A percentile compares a stretch with the other conserved stretches of the same genome.
These are phyloP conservation scores for Claviceps africana DNA, from an alignment of 2,329 filamentous ascomycete genomes.

Conservation along the genomic window DNA sequence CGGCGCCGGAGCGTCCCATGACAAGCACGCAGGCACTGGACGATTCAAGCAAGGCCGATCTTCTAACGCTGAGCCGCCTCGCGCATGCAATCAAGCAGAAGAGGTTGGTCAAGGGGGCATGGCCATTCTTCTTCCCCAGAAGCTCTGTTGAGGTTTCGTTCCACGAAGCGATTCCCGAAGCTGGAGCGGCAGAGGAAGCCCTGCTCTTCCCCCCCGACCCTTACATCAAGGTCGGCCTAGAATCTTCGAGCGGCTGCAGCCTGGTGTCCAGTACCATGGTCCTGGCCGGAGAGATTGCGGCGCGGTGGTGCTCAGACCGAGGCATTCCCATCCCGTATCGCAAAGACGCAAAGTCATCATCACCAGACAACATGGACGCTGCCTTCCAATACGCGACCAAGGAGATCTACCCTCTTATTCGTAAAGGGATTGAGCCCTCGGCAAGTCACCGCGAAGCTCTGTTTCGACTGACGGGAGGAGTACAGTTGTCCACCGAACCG, in stretches of 20 bases:
- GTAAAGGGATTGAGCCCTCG: slow-evolving; percentile 19
- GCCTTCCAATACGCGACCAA: slow-evolving; percentile 23
- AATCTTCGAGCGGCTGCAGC: slow-evolving; percentile 17
- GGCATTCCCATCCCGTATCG: slow-evolving; percentile 47
- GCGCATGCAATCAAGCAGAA: slow-evolving; percentile 28
- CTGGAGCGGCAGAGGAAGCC: slow-evolving; percentile 3
- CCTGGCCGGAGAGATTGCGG: slow-evolving; percentile 46
- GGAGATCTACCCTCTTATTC: slow-evolving; percentile 21
- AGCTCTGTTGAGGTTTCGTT: slow-evolving; percentile 31
- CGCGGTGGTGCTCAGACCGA: slow-evolving; percentile 44
- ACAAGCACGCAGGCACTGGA: slow-evolving; percentile 28
- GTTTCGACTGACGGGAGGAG: slow-evolving; percentile 27
- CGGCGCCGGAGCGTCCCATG: slow-evolving; percentile 27
- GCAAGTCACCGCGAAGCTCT: slow-evolving; percentile 17
- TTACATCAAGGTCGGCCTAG: slow-evolving; percentile 28
- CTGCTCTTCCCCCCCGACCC: slow-evolving; percentile 31
- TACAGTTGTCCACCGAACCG: slow-evolving; percentile 37
- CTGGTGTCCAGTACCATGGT: slow-evolving; percentile 37
- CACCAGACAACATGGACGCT: slow-evolving; percentile 19
- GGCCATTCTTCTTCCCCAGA: slow-evolving; percentile 31
- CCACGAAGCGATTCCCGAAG: slow-evolving; percentile 15
- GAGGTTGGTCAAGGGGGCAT: slow-evolving; percentile 33
- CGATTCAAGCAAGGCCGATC: slow-evolving; percentile 27
- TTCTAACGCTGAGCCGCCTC: slow-evolving; percentile 33
- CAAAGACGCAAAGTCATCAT: slow-evolving; percentile 27